These are phyloP conservation scores for Pseudogymnoascus verrucosus DNA, from an alignment of 2,329 filamentous ascomycete genomes.

Conservation along the genomic window DNA sequence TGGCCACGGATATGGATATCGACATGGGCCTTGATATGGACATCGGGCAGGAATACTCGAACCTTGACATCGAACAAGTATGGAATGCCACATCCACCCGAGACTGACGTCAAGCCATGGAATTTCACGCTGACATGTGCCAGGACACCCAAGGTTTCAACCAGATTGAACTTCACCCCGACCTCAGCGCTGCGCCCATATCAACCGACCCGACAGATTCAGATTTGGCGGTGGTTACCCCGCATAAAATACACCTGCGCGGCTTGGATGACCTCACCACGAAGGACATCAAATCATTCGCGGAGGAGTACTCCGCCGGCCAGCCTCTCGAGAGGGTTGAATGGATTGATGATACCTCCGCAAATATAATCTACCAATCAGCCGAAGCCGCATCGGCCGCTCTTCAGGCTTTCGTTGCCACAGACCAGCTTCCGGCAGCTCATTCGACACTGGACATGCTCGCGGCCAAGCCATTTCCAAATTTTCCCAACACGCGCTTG, in stretches of 20 bases:
- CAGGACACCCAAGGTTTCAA: not conserved
- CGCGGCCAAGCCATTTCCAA: conserved; percentile 59
- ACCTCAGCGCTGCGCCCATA: not conserved
- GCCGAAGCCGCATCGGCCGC: conserved; percentile 46
- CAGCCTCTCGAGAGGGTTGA: conserved; percentile 58
- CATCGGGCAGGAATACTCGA: conserved; percentile 34
- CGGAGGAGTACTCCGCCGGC: conserved; percentile 55
- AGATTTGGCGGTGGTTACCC: conserved; percentile 23
- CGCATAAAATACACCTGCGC: conserved; percentile 71
- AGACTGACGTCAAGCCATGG: conserved; percentile 11
- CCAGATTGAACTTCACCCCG: not conserved
- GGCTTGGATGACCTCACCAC: conserved; percentile 79
- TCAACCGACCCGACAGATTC: not conserved
- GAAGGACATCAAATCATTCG: conserved; percentile 68
- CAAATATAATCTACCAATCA: conserved; percentile 71
- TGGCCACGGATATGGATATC: conserved; percentile 53
- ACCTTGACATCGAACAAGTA: conserved; percentile 12
- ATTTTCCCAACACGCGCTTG: conserved; percentile 61
- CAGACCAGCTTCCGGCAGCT: conserved; percentile 42
- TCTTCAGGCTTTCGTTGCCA: conserved; percentile 43
- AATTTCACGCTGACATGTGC: conserved; percentile 1
- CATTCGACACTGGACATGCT: conserved; percentile 48
- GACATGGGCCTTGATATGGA: conserved; percentile 61
- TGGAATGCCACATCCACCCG: conserved; percentile 21
- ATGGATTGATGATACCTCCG: conserved; percentile 91